A percentile compares a stretch with the other conserved stretches of the same genome.
Evolutionary conservation across 2,329 filamentous ascomycete species (phyloP).

Genomic region (Phaeosphaeriaceae sp.): DNA sequence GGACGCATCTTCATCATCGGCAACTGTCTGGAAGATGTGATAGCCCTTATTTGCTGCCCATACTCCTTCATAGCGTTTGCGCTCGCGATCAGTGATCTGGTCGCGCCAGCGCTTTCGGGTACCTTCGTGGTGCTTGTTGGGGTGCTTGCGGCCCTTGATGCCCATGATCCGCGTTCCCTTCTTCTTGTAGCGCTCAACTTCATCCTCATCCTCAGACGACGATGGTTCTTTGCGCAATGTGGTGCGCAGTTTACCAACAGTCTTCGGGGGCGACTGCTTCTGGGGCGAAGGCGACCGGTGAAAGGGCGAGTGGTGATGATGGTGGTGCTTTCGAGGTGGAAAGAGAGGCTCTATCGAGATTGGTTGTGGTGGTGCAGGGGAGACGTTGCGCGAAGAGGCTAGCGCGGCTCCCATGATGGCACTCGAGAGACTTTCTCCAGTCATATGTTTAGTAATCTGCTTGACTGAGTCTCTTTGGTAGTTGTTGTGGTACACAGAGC

Average conservation of each 20-base stretch:
- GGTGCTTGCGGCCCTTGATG: constrained; percentile 60
- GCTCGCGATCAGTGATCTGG: constrained; percentile 72
- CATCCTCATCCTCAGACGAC: constrained; percentile 59
- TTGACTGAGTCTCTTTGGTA: constrained; percentile 47
- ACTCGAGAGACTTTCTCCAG: constrained; percentile 71
- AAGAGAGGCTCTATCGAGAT: constrained; percentile 45
- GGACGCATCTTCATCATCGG: constrained; percentile 34
- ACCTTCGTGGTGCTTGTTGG: constrained; percentile 76
- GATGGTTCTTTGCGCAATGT: constrained; percentile 66
- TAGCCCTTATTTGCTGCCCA: constrained; percentile 82
- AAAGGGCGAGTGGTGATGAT: constrained; percentile 45
- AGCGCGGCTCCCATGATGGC: constrained; percentile 79
- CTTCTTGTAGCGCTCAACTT: constrained; percentile 59
- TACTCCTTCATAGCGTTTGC: constrained; percentile 82
- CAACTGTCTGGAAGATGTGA: constrained; percentile 27
- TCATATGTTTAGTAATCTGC: constrained; percentile 56
- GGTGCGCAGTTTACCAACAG: constrained; percentile 65
- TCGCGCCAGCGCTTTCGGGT: constrained; percentile 79
- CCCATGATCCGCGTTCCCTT: constrained; percentile 65
- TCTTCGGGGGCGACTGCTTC: constrained; percentile 42
- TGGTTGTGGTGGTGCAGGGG: constrained; percentile 42
- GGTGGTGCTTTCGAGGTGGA: constrained; percentile 50
- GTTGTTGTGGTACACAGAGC: constrained; percentile 47
- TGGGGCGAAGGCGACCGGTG: constrained; percentile 48
- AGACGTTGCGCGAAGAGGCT: constrained; percentile 65